A percentile compares a stretch with the other conserved stretches of the same genome.
phyloP scores from a whole-genome alignment of 176 grass and related monocot genomes.

The Coix lacrymajobi region DNA sequence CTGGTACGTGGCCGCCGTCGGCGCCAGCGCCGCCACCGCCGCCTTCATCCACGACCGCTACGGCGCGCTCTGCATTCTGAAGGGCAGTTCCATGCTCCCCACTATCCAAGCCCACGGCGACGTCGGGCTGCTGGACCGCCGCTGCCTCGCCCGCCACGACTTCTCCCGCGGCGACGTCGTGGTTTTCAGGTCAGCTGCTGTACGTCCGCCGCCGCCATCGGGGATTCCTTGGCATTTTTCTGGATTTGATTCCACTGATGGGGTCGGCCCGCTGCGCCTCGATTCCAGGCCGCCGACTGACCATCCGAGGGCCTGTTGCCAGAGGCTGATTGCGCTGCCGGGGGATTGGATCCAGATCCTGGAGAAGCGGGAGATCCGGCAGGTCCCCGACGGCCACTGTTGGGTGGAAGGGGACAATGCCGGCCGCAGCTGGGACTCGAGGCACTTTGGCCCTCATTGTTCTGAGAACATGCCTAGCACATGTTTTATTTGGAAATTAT shows the following conservation, averaged over 20 bases:
- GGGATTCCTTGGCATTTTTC: not conserved
- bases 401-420: conserved; percentile 80
- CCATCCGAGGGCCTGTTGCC: conserved; percentile 1
- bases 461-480: not conserved
- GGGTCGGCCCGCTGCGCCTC: not conserved
- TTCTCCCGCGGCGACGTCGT: conserved; percentile 59
- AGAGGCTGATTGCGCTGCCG: conserved; percentile 58
- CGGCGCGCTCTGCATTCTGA: not conserved
- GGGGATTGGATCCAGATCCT: conserved; percentile 48
- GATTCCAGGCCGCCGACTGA: conserved; percentile 27
- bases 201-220: not conserved
- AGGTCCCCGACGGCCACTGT: conserved; percentile 53
- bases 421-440: conserved; percentile 37
- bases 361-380: conserved; percentile 31
- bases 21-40: too few species aligned
- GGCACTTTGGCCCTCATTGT: conserved; percentile 25
- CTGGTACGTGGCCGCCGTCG: not conserved
- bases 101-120: not conserved
- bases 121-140: conserved; percentile 18
- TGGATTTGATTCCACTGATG: not conserved
- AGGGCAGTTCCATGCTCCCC: not conserved
- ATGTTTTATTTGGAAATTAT: not conserved
- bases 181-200: conserved; percentile 39
- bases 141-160: conserved; percentile 38
- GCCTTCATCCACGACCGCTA: not conserved